A percentile compares a stretch with the other conserved stretches of the same genome.
Conservation (phyloP, 1,284 basidiomycete species). For the Heterobasidion occidentale region DNA sequence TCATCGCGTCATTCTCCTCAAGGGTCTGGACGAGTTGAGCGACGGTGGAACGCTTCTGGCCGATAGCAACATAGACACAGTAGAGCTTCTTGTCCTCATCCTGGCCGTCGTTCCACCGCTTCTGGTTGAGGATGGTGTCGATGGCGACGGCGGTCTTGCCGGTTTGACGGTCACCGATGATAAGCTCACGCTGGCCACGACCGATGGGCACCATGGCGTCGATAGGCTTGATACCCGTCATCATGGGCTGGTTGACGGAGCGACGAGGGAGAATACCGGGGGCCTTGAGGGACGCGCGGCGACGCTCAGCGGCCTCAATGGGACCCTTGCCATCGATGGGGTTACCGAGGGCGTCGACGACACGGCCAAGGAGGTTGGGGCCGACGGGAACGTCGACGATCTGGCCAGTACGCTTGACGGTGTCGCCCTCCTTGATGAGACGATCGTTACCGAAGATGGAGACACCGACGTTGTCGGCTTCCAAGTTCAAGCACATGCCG, state of each 20-base stretch:
- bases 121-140: constrained; percentile 99
- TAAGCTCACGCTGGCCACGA: constrained; percentile 99
- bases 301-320: constrained; percentile 87
- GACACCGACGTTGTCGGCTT: constrained; percentile 99
- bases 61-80: constrained; percentile 99
- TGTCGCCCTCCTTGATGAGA: constrained; percentile 99
- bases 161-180: constrained; percentile 99
- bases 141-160: constrained; percentile 99
- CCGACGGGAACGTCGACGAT: constrained; percentile 99
- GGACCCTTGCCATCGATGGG: constrained; percentile 99
- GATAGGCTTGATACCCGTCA: constrained; percentile 99
- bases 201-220: constrained; percentile 99
- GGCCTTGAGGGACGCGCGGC: constrained; percentile 96
- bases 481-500: constrained; percentile 99
- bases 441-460: constrained; percentile 99
- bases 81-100: constrained; percentile 98
- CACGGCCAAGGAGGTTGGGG: constrained; percentile 92
- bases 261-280: constrained; percentile 98
- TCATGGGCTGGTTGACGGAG: constrained; percentile 99
- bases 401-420: constrained; percentile 99
- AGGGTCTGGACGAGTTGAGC: constrained; percentile 99
- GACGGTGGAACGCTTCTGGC: constrained; percentile 99
- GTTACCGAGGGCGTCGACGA: constrained; percentile 98
- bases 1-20: constrained; percentile 99
- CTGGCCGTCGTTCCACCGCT: constrained; percentile 96